Evolutionary conservation across 2,329 filamentous ascomycete species (phyloP).

Genomic region (Ascochyta pisi): DNA sequence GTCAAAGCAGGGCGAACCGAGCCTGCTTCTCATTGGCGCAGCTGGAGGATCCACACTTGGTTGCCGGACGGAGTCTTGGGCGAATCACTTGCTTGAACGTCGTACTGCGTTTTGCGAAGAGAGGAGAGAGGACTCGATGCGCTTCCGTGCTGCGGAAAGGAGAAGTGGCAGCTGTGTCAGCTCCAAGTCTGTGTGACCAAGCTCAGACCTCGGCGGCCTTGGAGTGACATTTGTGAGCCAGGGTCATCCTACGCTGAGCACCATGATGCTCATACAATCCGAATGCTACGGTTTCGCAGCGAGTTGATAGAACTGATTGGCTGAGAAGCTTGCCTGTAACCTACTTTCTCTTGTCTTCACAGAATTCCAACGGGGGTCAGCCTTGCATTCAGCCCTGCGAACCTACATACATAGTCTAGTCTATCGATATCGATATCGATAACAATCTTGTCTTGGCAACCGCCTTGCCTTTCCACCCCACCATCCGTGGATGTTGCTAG

Average conservation of each 20-base stretch:
- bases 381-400: slow-evolving; percentile 21
- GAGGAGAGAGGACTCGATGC: background rate
- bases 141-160: background rate
- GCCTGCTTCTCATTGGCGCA: slow-evolving; percentile 29
- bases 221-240: slow-evolving; percentile 2
- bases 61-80: background rate
- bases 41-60: background rate
- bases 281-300: background rate
- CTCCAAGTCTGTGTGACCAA: slow-evolving; percentile 9
- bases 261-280: background rate
- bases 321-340: no score
- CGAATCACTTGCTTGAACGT: background rate
- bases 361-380: background rate
- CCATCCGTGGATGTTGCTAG: slow-evolving; percentile 20
- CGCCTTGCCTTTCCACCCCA: slow-evolving; percentile 21
- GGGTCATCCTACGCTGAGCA: background rate
- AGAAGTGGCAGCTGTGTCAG: slow-evolving; percentile 11
- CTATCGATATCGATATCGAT: slow-evolving; percentile 27
- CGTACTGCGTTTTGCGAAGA: background rate
- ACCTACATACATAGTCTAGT: background rate
- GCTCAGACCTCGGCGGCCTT: slow-evolving; percentile 8
- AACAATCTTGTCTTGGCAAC: slow-evolving; percentile 11
- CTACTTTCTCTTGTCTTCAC: no score
- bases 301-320: background rate
- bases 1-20: slow-evolving; percentile 28